Conservation (phyloP, 2,329 filamentous ascomycete species). For the Talaromyces sp. region DNA sequence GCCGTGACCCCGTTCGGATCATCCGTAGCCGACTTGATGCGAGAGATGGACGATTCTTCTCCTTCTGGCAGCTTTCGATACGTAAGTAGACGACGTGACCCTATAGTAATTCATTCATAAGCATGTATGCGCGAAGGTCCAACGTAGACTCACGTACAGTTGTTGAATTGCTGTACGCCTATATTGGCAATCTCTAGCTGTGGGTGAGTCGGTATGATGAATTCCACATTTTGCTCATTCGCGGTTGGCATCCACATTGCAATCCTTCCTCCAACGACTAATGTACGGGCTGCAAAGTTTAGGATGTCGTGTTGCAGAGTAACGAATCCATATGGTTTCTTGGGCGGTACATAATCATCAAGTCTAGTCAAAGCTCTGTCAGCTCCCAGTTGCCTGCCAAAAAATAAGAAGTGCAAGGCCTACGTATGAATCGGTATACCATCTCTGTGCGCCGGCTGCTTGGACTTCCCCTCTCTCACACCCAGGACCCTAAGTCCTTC, state of each 20-base stretch:
- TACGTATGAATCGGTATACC: conserved; percentile 67
- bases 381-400: neutral
- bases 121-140: neutral
- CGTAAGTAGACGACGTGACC: conserved; percentile 84
- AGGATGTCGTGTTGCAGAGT: conserved; percentile 89
- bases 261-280: conserved; percentile 75
- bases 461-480: conserved; percentile 56
- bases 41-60: conserved; percentile 31
- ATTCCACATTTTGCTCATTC: conserved; percentile 71
- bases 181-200: conserved; percentile 68
- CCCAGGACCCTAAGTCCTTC: conserved; percentile 89
- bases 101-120: conserved; percentile 40
- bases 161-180: conserved; percentile 84
- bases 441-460: conserved; percentile 60
- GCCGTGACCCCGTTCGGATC: conserved; percentile 48
- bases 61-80: conserved; percentile 68
- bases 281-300: conserved; percentile 68
- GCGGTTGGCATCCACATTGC: conserved; percentile 98
- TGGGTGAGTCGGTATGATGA: conserved; percentile 72
- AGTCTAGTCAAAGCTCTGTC: conserved; percentile 37
- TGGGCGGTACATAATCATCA: conserved; percentile 75
- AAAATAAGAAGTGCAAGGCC: conserved; percentile 27
- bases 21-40: conserved; percentile 34
- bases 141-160: conserved; percentile 58
- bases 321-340: conserved; percentile 85